Evolutionary conservation across 805 yeast species (phyloP), one percentile per base, ranked within the genome.

Genomic region (Zygotorulaspora sp.): DNA sequence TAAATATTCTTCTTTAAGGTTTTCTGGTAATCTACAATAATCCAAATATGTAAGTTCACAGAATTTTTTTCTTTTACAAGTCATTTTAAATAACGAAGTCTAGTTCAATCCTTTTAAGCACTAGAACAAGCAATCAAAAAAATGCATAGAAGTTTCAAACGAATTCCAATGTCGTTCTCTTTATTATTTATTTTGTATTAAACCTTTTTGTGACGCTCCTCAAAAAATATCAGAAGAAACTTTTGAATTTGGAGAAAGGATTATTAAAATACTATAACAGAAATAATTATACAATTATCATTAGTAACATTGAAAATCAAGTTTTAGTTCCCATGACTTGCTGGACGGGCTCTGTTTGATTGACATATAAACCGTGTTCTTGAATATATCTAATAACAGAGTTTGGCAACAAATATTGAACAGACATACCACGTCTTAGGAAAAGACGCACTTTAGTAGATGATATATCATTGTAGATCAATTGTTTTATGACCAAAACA

Each of bases 381-480:
- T 88, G 95, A 45, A 92, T 88, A 59, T 92, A 92, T 48, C 97
- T 74, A 36, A 92, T 92, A 32, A 92, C 98, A 28, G 89, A 78
- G 61, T 90, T 92, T 2, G 98, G 98, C 46, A 90, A 69, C 44
- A 92, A 68, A 58, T 92, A 92, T 58, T 90, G 97, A 13, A 92
- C 97, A 43, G 94, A 81, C 98, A 92, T 92, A 15, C 94, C 94
- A 47, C 98, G 75, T 57, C 98, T 75, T 24, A 92, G 77, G 53
- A 92, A 92, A 44, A 92, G 71, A 37, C 98, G 72, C 31, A 92
- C 96, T 62, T 92, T 92, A 0, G 98, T 92, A 1, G 97, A 88
- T 15, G 88, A 78, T 53, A 92, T 92, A 66, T 92, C 98, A 63
- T 92, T 92, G 67, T 92, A 92, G 49, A 92, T 92, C 57, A 92